These are phyloP conservation scores for Saccharomycopsis selenospora DNA, from an alignment of 805 yeast species.

Conservation along the genomic window DNA sequence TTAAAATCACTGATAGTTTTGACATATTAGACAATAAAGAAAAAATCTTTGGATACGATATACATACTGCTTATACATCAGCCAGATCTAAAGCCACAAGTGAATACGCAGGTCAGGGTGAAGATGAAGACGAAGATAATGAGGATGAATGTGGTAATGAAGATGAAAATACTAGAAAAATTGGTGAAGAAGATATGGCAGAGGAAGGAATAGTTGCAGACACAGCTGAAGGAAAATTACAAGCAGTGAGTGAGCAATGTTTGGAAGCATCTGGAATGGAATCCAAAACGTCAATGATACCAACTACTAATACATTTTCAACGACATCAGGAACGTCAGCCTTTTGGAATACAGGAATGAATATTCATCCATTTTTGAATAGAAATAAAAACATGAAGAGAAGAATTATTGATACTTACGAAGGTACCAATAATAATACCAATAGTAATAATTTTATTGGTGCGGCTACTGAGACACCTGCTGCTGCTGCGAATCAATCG, in stretches of 20 bases:
- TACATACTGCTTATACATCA: neutral
- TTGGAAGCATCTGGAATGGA: neutral
- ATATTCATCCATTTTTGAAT: slow-evolving; percentile 1
- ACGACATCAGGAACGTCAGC: too few species aligned
- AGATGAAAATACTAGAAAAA: neutral
- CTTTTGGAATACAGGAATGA: neutral
- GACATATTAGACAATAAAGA: neutral
- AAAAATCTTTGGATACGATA: neutral
- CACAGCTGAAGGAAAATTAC: too few species aligned
- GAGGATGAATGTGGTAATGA: neutral
- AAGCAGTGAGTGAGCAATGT: too few species aligned
- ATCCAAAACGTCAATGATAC: neutral
- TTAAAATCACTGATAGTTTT: neutral
- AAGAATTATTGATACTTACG: neutral
- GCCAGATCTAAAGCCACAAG: neutral
- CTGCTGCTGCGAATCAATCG: too few species aligned
- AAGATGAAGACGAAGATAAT: neutral
- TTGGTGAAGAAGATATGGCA: too few species aligned
- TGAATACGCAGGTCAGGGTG: neutral
- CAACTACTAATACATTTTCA: too few species aligned
- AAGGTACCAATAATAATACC: neutral
- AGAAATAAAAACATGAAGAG: neutral
- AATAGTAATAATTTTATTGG: too few species aligned
- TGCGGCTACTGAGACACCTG: too few species aligned
- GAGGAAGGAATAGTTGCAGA: too few species aligned